These are phyloP conservation scores for Canna indica DNA, from an alignment of 176 grass and related monocot genomes.

Conservation along the genomic window DNA sequence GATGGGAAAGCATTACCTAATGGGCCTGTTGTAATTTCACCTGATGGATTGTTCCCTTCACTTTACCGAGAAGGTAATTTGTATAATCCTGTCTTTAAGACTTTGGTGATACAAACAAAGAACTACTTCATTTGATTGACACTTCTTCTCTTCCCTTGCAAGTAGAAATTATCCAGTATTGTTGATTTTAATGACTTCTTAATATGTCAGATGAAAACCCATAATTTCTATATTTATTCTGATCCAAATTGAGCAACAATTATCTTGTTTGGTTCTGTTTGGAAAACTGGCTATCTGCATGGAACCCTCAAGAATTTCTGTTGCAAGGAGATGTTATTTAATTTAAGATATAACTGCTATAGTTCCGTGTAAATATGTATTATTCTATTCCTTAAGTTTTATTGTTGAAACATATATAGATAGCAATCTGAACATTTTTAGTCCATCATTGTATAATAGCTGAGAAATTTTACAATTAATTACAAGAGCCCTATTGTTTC, in stretches of 20 bases:
- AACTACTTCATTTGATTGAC: neutral
- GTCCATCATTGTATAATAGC: neutral
- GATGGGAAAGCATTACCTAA: conserved; percentile 95
- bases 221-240: too few relatives aligned
- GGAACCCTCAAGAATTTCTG: neutral
- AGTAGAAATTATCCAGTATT: neutral
- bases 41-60: conserved; percentile 95
- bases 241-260: neutral
- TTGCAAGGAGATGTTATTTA: neutral
- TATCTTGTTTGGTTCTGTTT: neutral
- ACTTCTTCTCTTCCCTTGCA: neutral
- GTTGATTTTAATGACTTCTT: neutral
- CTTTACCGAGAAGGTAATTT: conserved; percentile 83
- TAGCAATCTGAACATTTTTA: neutral
- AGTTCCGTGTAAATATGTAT: neutral
- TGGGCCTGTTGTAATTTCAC: conserved; percentile 95
- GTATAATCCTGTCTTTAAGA: conserved; percentile 7
- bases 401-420: neutral
- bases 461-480: neutral
- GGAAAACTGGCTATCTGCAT: neutral
- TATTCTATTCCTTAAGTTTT: neutral
- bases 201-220: too few relatives aligned
- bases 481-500: neutral
- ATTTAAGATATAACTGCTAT: neutral
- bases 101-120: neutral